Conservation (phyloP, 1,284 basidiomycete genomes). For the Ganoderma sp. region DNA sequence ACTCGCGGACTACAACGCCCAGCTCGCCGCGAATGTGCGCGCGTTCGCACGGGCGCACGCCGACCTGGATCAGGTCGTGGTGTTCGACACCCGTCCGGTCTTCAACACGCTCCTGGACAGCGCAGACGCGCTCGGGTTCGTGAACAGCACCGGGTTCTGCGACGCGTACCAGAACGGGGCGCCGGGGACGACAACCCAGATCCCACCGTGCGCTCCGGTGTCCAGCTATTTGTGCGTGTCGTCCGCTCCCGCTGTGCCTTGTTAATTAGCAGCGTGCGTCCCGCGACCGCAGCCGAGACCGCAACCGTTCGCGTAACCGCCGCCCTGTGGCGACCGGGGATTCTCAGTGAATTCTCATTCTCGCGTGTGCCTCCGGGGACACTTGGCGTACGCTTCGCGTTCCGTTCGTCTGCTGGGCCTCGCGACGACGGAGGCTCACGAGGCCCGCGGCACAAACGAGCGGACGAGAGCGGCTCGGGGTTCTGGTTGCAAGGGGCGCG, state of each 20-base stretch:
- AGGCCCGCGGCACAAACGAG: neutral
- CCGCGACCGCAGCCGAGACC: neutral
- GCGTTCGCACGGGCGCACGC: conserved; percentile 50
- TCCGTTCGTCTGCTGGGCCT: neutral
- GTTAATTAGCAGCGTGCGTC: neutral
- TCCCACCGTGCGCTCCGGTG: conserved; percentile 62
- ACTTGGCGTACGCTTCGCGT: neutral
- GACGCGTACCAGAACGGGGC: conserved; percentile 65
- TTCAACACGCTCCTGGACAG: conserved; percentile 64
- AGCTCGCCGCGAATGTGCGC: conserved; percentile 47
- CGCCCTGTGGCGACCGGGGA: neutral
- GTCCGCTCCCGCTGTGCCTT: neutral
- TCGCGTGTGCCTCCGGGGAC: conserved; percentile 1
- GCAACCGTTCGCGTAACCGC: conserved; percentile 1
- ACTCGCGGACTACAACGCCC: conserved; percentile 57
- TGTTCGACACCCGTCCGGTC: conserved; percentile 63
- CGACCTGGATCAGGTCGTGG: conserved; percentile 49
- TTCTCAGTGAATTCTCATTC: neutral
- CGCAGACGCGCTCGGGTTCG: conserved; percentile 57
- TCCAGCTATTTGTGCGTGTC: conserved; percentile 65
- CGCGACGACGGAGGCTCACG: neutral
- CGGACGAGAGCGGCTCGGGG: neutral
- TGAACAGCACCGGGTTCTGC: conserved; percentile 64
- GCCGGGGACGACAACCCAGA: conserved; percentile 54
- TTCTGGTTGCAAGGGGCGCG: conserved; percentile 9